These are phyloP conservation scores for Sporothrix protearum DNA, from an alignment of 2,329 filamentous ascomycete genomes.

Conservation along the genomic window DNA sequence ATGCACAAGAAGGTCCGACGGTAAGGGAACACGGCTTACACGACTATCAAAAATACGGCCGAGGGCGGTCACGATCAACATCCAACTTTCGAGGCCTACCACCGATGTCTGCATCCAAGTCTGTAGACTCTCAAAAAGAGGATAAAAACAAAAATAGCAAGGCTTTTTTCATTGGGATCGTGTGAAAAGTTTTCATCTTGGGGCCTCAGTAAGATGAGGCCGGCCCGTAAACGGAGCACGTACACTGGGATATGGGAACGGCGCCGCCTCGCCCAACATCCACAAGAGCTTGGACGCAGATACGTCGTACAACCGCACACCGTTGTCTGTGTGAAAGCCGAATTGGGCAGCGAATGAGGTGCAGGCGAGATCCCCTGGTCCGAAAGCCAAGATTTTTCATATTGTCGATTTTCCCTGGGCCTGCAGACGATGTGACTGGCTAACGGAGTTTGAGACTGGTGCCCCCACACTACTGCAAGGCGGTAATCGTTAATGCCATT, in stretches of 20 bases:
- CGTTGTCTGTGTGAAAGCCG: no score
- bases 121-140: background rate
- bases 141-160: background rate
- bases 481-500: background rate
- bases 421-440: background rate
- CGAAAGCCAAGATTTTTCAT: background rate
- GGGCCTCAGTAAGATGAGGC: background rate
- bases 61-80: background rate
- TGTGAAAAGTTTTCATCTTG: background rate
- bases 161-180: background rate
- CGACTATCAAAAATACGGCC: background rate
- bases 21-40: background rate
- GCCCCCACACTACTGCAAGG: constrained; percentile 14
- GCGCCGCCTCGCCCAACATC: background rate
- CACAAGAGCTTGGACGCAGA: background rate
- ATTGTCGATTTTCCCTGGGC: background rate
- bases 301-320: no score
- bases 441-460: background rate
- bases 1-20: background rate
- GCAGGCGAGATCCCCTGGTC: background rate
- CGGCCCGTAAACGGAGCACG: background rate
- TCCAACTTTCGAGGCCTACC: background rate
- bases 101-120: background rate
- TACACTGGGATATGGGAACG: background rate
- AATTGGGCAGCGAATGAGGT: background rate